Conservation (phyloP, 73 alveolate species). For the Uronychia binucleata region DNA sequence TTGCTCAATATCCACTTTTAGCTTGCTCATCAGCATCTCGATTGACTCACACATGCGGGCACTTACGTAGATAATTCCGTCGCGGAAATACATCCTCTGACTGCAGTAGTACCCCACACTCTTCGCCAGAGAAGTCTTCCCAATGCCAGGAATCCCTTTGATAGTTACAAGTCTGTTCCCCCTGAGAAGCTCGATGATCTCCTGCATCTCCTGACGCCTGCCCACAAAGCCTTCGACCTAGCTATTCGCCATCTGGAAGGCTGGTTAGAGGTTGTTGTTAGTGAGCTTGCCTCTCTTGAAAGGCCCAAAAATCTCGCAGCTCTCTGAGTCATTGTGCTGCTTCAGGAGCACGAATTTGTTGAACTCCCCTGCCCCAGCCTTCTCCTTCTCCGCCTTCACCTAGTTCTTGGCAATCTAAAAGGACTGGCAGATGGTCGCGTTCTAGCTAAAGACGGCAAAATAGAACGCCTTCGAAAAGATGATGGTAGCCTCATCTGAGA, state of each 20-base stretch:
- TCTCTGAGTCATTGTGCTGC: slow-evolving; percentile 17
- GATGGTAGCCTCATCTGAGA: slow-evolving; percentile 56
- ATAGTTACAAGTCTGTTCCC: slow-evolving; percentile 43
- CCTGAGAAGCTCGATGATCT: slow-evolving; percentile 11
- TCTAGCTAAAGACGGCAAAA: slow-evolving; percentile 44
- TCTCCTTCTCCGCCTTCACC: slow-evolving; percentile 23
- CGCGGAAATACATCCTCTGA: slow-evolving; percentile 27
- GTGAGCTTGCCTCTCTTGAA: slow-evolving; percentile 37
- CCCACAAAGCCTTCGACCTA: slow-evolving; percentile 49
- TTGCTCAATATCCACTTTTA: slow-evolving; percentile 3
- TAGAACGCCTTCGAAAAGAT: slow-evolving; percentile 47
- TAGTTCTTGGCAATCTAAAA: slow-evolving; percentile 50
- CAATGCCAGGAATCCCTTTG: slow-evolving; percentile 61
- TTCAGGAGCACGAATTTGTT: slow-evolving; percentile 17
- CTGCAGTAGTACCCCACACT: slow-evolving; percentile 14
- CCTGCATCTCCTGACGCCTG: slow-evolving; percentile 58
- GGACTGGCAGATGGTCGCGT: slow-evolving; percentile 48
- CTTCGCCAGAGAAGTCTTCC: slow-evolving; percentile 50
- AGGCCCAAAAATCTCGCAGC: slow-evolving; percentile 46
- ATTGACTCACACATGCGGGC: slow-evolving; percentile 26
- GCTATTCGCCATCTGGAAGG: slow-evolving; percentile 15
- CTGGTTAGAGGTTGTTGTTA: slow-evolving; percentile 31
- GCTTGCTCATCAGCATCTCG: slow-evolving; percentile 27
- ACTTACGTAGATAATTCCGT: slow-evolving; percentile 40
- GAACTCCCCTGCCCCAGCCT: slow-evolving; percentile 18